Percentiles rank a stretch among this genome's conserved stretches.
Evolutionary conservation across 129 eudicot species (phyloP).

Genomic region (Silybum marianum): DNA sequence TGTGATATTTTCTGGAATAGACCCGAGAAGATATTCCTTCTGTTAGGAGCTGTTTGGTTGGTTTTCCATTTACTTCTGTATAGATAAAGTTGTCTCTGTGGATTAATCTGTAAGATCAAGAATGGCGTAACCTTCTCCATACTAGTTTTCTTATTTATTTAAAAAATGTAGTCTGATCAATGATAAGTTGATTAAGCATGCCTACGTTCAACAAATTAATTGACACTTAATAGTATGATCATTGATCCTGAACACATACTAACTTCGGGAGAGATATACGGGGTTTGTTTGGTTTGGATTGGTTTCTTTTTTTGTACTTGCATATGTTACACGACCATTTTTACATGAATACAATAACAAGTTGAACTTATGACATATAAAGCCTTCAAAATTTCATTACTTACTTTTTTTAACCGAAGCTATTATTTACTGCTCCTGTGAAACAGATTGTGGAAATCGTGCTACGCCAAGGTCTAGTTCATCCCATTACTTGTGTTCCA

Average conservation of each 20-base stretch:
- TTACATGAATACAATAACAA: not conserved
- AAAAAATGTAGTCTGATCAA: not conserved
- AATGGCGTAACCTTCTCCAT: not conserved
- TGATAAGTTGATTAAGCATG: not conserved
- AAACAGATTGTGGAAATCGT: conserved; percentile 82
- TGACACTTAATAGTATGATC: not conserved
- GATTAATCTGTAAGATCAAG: not conserved
- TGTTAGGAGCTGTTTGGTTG: not conserved
- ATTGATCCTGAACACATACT: not conserved
- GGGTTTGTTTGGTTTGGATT: not conserved
- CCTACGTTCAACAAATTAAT: not conserved
- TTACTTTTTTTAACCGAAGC: not conserved
- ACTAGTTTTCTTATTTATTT: not conserved
- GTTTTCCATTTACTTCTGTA: too few relatives aligned
- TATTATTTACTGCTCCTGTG: not conserved
- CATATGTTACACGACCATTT: not conserved
- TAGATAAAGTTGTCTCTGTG: too few relatives aligned
- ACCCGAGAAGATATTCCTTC: not conserved
- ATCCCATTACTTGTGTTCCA: conserved; percentile 95
- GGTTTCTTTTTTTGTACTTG: too few relatives aligned
- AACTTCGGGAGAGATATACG: not conserved
- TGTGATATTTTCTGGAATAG: not conserved
- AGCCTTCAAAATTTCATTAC: not conserved
- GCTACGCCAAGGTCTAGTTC: conserved; percentile 95
- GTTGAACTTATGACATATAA: conserved; percentile 1